Percentiles rank a stretch among this genome's conserved stretches.
Evolutionary conservation across 306 rosid genomes (phyloP).

Genomic region (Elaeagnus macrophylla): DNA sequence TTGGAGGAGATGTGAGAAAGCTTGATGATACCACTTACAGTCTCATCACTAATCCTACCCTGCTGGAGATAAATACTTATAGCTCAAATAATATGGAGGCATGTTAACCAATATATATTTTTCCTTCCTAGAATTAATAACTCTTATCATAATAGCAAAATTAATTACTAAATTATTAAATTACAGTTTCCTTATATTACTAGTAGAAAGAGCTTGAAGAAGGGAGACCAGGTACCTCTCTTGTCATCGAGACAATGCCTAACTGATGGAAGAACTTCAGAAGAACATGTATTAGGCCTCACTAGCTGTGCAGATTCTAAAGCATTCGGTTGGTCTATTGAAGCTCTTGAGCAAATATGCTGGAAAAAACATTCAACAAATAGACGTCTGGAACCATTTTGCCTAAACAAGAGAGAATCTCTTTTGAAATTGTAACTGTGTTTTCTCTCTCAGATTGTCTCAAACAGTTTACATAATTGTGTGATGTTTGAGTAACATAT

Average conservation of each 20-base stretch:
- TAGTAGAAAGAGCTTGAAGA: conserved; percentile 16
- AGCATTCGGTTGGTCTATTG: conserved; percentile 68
- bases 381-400: conserved; percentile 39
- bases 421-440: conserved; percentile 40
- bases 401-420: conserved; percentile 59
- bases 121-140: conserved; percentile 2
- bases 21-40: conserved; percentile 38
- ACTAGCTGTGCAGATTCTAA: conserved; percentile 45
- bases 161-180: conserved; percentile 14
- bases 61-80: conserved; percentile 64
- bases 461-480: conserved; percentile 6
- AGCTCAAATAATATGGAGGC: conserved; percentile 83
- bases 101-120: conserved; percentile 23
- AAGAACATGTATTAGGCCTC: conserved; percentile 38
- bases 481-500: conserved; percentile 5
- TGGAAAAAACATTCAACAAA: conserved; percentile 45
- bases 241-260: conserved; percentile 26
- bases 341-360: conserved; percentile 52
- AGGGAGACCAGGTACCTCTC: conserved; percentile 16
- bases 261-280: conserved; percentile 23
- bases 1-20: conserved; percentile 84
- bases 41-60: conserved; percentile 56
- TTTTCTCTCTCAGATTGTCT: conserved; percentile 18
- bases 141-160: conserved; percentile 8
- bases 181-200: conserved; percentile 56